These are phyloP conservation scores for Ciborinia camelliae DNA, from an alignment of 2,329 filamentous ascomycete genomes.

Conservation along the genomic window DNA sequence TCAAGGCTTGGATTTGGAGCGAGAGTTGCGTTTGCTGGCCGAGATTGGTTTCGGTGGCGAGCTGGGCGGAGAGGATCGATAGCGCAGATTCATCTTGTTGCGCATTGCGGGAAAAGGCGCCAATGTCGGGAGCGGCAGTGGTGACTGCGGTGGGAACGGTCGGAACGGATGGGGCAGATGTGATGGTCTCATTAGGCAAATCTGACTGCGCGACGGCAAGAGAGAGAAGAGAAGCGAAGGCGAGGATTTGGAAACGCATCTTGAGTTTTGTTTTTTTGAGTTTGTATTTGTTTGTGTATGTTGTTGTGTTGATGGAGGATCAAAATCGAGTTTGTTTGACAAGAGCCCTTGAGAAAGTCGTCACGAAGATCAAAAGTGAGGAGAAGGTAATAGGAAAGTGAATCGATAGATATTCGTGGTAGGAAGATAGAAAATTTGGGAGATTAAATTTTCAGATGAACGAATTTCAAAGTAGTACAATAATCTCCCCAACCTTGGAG, in stretches of 20 bases:
- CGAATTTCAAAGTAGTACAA: not conserved
- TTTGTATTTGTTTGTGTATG: not conserved
- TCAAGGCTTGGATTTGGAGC: conserved; percentile 6
- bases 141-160: not conserved
- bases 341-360: not conserved
- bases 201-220: conserved; percentile 6
- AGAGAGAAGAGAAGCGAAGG: conserved; percentile 3
- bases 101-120: not conserved
- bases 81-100: conserved; percentile 2
- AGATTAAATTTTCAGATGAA: not conserved
- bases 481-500: not conserved
- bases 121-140: not conserved
- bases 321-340: not conserved
- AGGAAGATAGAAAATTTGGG: not conserved
- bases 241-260: conserved; percentile 19
- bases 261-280: not conserved
- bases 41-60: not conserved
- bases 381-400: not conserved
- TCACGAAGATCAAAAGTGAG: not conserved
- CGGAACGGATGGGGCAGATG: not conserved
- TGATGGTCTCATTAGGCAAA: too few relatives aligned
- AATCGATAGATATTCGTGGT: not conserved
- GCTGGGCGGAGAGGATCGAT: not conserved
- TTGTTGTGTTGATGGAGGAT: not conserved
- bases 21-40: conserved; percentile 4